Base-by-base conservation (phyloP, 257 asterid species). In the Vinca minor region DNA sequence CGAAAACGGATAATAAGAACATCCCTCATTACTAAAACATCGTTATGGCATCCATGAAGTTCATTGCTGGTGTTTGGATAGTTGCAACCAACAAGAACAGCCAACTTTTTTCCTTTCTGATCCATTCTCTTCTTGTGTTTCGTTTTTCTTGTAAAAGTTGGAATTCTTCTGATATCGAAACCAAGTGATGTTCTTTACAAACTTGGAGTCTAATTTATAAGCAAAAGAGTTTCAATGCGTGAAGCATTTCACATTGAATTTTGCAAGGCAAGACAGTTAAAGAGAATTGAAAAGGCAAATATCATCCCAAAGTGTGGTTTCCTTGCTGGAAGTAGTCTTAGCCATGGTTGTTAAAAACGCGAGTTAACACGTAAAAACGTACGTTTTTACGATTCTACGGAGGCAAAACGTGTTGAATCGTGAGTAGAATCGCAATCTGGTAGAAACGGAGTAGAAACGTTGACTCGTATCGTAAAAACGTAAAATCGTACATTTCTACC, bases 21-120 rank as follows among this genome's bases (percentile, higher is more conserved):
- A 59, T 81, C 80, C 10, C 69, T 77, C 91, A 85, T 85, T n/a
- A 77, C 84, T 17, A 74, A 53, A 54, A 84, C 95, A 36, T 87
- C 93, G 32, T 90, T 87, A 62, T 85, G 90, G 75, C 97, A 90
- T 23, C 96, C 95, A 34, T 46, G 89, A 28, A 90, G 77, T 76
- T 83, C 82, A 65, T 85, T 50, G 0, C 63, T 76, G 48, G 95
- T 89, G 77, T 77, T 70, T 25, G 86, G 87, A n/a, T 89, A 89
- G 74, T 89, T 89, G 81, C 96, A 89, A 17, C 96, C 96, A 18
- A 87, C 96, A 62, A 87, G 78, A 77, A 89, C 91, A 63, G 91
- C 91, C 81, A 79, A 36, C 36, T 71, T 84, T 55, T 76, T 82
- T 64, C 85, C 84, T 64, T 72, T 73, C 73, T 69, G 38, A 34